Evolutionary conservation across 2,329 filamentous ascomycete genomes (phyloP), one percentile per base, ranked within the genome.

Genomic region (Colletotrichum orchidophilum): DNA sequence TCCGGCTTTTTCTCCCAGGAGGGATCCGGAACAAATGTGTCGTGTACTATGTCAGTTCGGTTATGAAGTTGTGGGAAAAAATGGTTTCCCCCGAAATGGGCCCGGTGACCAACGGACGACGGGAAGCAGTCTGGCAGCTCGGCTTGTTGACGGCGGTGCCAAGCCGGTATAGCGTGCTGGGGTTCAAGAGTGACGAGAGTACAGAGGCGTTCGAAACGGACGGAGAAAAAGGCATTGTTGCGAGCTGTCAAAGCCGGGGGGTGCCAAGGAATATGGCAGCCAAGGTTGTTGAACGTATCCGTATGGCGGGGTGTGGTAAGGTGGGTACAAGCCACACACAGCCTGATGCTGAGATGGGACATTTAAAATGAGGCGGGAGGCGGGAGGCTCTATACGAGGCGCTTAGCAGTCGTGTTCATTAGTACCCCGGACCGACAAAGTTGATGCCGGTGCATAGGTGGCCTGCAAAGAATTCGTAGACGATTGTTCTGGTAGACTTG

Each of bases 321-420:
- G 64, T 67, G 68, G 63, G 15, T 64, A 63, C 67, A 39, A 35
- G 59, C 46, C 46, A 39, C 64, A 66, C 63, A 35, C 42, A 68
- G 64, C 63, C 63, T 67, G 52, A 64, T 63, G 52, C 55, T 31
- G 31, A 62, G 42, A 31, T 66, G 64, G 58, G 46, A 50, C 60
- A 59, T 21, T 12, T 49, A 52, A 68, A 62, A 58, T 68, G 42
- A 59, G 64, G 64, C 68, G 57, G 42, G 52, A 71, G 58, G 52
- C 27, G 63, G 49, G 26, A 61, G 54, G 67, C 64, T 58, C 65
- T 42, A 68, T 49, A 71, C 42, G 68, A 68, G 58, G 63, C 68
- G 50, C 58, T 68, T 67, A 71, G 54, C 39, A 63, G 63, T 29
- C 24, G 21, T n/a, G 29, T n/a, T 31, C 46, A 12, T 29, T 31